Evolutionary conservation across 2,329 filamentous ascomycete species (phyloP).

Genomic region (Sphaceloma murrayae): DNA sequence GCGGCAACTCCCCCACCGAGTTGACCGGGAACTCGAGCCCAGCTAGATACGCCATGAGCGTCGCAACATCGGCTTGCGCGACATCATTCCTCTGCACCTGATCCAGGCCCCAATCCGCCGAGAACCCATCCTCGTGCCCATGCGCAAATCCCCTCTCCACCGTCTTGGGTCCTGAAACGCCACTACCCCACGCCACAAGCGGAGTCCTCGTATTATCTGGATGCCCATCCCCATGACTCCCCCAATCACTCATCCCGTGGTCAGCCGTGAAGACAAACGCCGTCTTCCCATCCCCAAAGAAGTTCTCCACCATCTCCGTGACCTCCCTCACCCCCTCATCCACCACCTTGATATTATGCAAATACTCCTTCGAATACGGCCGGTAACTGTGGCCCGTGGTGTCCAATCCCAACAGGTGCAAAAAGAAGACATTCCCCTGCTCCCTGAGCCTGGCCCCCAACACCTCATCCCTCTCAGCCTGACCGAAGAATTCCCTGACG

Average conservation of each 20-base stretch:
- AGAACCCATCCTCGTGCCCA: slow-evolving; percentile 81
- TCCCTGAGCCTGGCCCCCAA: slow-evolving; percentile 63
- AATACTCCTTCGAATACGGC: slow-evolving; percentile 90
- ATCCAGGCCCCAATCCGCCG: slow-evolving; percentile 76
- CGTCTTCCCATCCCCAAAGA: slow-evolving; percentile 73
- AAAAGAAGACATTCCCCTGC: slow-evolving; percentile 87
- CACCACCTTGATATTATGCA: slow-evolving; percentile 89
- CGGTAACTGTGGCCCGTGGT: slow-evolving; percentile 78
- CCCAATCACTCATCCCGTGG: slow-evolving; percentile 98
- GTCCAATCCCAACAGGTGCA: slow-evolving; percentile 86
- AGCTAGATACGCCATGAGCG: slow-evolving; percentile 86
- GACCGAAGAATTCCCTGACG: slow-evolving; percentile 75
- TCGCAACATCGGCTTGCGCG: slow-evolving; percentile 83
- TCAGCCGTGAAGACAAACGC: slow-evolving; percentile 96
- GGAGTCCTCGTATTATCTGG: slow-evolving; percentile 95
- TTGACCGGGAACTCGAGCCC: slow-evolving; percentile 90
- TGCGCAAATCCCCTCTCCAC: slow-evolving; percentile 51
- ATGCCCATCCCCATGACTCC: slow-evolving; percentile 96
- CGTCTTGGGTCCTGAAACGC: slow-evolving; percentile 63
- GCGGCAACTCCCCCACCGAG: slow-evolving; percentile 83
- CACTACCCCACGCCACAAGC: slow-evolving; percentile 85
- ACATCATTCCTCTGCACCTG: slow-evolving; percentile 81
- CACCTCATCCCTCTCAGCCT: slow-evolving; percentile 67
- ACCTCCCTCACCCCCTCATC: slow-evolving; percentile 84
- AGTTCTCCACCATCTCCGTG: slow-evolving; percentile 68